phyloP scores from a whole-genome alignment of 164 flowering plant species.

The Annona squamosa region DNA sequence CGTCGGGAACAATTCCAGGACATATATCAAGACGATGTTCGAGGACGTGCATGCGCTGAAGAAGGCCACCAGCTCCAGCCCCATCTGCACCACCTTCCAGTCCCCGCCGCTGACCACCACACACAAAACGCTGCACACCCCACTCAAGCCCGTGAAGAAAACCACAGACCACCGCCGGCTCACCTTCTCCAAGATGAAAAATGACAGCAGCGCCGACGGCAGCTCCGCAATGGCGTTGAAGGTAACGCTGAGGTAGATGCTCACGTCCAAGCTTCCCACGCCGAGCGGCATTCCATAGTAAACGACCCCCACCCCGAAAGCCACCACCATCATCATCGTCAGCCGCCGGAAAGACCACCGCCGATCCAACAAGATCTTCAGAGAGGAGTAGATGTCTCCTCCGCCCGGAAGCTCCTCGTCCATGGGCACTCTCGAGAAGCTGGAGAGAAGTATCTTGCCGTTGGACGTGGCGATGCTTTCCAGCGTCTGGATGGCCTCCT shows the following conservation, averaged over 20 bases:
- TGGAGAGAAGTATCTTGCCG: neutral
- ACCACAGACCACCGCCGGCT: constrained; percentile 29
- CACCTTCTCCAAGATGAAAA: constrained; percentile 31
- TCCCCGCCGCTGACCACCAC: constrained; percentile 1
- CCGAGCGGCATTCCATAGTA: constrained; percentile 74
- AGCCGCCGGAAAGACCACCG: constrained; percentile 46
- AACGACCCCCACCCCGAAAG: constrained; percentile 54
- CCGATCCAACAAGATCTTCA: constrained; percentile 33
- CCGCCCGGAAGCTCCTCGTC: constrained; percentile 8
- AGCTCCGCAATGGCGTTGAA: constrained; percentile 55
- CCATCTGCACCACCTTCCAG: constrained; percentile 25
- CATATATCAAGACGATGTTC: constrained; percentile 40
- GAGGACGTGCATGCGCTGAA: constrained; percentile 47
- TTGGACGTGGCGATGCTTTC: constrained; percentile 6
- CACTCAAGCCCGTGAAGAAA: constrained; percentile 29
- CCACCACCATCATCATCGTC: constrained; percentile 27
- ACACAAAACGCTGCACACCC: constrained; percentile 34
- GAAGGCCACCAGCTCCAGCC: constrained; percentile 49
- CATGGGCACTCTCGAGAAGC: neutral
- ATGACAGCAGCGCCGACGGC: constrained; percentile 38
- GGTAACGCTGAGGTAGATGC: constrained; percentile 46
- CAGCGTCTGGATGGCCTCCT: constrained; percentile 32
- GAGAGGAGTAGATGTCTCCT: constrained; percentile 24
- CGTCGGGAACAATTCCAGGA: constrained; percentile 79
- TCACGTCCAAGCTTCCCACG: constrained; percentile 33